Evolutionary conservation across 164 flowering plant genomes (phyloP), one percentile per base, ranked within the genome.

Genomic region (Piper betle): DNA sequence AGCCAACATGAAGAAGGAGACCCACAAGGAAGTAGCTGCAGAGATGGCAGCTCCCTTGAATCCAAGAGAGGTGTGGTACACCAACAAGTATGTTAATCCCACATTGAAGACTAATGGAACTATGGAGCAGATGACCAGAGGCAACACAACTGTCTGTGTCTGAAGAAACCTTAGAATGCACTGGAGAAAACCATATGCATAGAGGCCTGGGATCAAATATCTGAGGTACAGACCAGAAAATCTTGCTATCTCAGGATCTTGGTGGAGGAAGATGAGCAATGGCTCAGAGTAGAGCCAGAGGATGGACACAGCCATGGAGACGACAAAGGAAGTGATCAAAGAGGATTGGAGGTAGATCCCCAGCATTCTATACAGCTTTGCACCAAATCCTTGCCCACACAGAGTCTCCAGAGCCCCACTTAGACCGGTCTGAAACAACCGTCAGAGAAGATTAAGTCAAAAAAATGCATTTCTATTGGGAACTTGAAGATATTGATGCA

Each of bases 381-480:
- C 96, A 1, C 96, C 96, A 65, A 69, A 88, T 59, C 80, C 95
- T 87, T 88, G 96, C 13, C 96, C 96, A 55, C 98, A 88, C 4
- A 88, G 82, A 12, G 98, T 91, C 71, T 91, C 96, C 1, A 91
- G 81, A 55, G 88, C 97, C 42, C 97, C 96, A 73, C 96, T 88
- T 39, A 84, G 70, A 20, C 97, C 97, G 52, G 75, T 66, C 95
- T 87, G 74, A 48, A 46, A 64, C 33, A 56, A 25, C n/a, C 4
- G 20, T n/a, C 15, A 46, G 2, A 42, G 46, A 10, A 42, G 46
- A 42, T n/a, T 42, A 25, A 25, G 33, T 42, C 9, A 6, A 42
- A 1, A 2, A 42, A 42, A 11, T 6, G 7, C 46, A 42, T 6
- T 42, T 42, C 7, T 0, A 42, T 6, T n/a, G 9, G 11, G 46